These are phyloP conservation scores for Diversispora epigaea DNA, from an alignment of 192 early-diverging fungal genomes.

Conservation along the genomic window DNA sequence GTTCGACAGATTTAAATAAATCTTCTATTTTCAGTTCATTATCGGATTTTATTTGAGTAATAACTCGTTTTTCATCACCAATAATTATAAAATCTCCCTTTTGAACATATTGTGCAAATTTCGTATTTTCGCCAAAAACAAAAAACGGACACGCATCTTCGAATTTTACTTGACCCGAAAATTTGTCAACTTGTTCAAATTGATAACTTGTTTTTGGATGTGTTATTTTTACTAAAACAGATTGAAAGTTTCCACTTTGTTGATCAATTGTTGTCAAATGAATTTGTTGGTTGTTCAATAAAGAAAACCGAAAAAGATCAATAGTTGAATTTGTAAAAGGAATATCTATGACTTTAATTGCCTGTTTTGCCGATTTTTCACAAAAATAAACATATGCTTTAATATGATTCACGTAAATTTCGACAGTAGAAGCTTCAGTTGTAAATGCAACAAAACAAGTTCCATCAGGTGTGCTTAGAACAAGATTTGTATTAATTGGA, in stretches of 20 bases:
- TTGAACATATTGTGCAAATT: slow-evolving; percentile 2
- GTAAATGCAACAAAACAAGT: slow-evolving; percentile 30
- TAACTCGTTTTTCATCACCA: slow-evolving; percentile 14
- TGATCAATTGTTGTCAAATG: slow-evolving; percentile 9
- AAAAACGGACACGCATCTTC: neutral
- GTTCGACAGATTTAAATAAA: neutral
- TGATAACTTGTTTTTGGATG: slow-evolving; percentile 15
- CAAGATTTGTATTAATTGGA: neutral
- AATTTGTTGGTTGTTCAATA: slow-evolving; percentile 14
- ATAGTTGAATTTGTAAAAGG: slow-evolving; percentile 4
- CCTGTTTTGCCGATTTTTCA: neutral
- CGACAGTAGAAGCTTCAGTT: neutral
- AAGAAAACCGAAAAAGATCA: slow-evolving; percentile 10
- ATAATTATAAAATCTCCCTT: slow-evolving; percentile 29
- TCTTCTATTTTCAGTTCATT: slow-evolving; percentile 11
- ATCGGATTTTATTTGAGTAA: slow-evolving; percentile 19
- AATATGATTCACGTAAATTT: neutral
- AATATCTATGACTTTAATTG: neutral
- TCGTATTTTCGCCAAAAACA: slow-evolving; percentile 20
- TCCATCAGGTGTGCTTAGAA: slow-evolving; percentile 25
- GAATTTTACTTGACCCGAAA: slow-evolving; percentile 14
- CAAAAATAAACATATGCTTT: neutral
- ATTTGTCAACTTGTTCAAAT: neutral
- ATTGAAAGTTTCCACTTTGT: neutral
- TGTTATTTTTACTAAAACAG: slow-evolving; percentile 12